Base-by-base conservation (phyloP, 2,329 filamentous ascomycete genomes). In the Arthrobotrys iridis region DNA sequence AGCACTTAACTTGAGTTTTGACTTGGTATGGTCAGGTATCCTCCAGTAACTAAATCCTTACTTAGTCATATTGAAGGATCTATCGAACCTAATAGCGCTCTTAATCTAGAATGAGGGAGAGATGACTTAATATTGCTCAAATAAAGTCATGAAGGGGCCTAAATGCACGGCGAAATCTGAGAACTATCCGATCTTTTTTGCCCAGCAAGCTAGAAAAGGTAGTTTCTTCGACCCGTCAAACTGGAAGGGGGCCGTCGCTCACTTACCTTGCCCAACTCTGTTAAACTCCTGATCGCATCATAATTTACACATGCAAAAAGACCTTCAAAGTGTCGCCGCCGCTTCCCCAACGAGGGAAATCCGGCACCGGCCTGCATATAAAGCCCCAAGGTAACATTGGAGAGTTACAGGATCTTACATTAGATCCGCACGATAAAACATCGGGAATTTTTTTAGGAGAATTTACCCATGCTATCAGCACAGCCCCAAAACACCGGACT, bases 391-490 rank as follows among this genome's bases (percentile, higher is more conserved):
- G 22, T 33, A 55, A 48, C 35, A 63, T 67, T 50, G 35, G 43
- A 48, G 40, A 11, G 41, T 41, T 65, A 46, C 24, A 40, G 52
- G 22, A 20, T 15, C 18, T 67, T 28, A 45, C 33, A 65, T 60
- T 57, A 24, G 33, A 58, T 59, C 41, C 52, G 30, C 35, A 62
- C 28, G 50, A 55, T 52, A 28, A 26, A 35, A 24, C 33, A 33
- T 70, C 65, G 65, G 55, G 63, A 45, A 63, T 64, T 68, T 59
- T 72, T 64, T 67, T 62, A 64, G 71, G 48, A 58, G 26, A 75
- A 20, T 75, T 75, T 65, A 65, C 24, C 24, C 52, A 63, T 33
- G 48, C 40, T 50, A 59, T 40, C 11, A 41, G 30, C 63, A 75
- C 63, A 64, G 71, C 71, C 71, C 58, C 71, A 24, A 41, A 45